Percentiles rank a stretch among this genome's conserved stretches.
phyloP scores from a whole-genome alignment of 257 asterid species.

The Verbena officinalis region DNA sequence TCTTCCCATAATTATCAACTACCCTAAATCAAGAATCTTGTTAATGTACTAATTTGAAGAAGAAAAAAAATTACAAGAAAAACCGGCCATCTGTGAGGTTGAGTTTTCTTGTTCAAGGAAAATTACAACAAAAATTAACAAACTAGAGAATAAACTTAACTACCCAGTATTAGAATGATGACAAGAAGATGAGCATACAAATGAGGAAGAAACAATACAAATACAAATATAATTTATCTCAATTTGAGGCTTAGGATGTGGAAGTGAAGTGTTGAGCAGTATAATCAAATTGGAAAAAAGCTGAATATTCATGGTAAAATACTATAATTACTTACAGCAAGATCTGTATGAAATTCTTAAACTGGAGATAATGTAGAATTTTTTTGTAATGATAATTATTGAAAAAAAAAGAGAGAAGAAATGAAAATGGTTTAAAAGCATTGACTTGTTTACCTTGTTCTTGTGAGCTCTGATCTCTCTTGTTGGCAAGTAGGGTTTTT shows the following conservation, averaged over 20 bases:
- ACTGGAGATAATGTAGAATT: constrained; percentile 31
- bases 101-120: constrained; percentile 32
- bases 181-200: constrained; percentile 3
- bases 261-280: too few relatives aligned
- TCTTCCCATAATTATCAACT: constrained; percentile 55
- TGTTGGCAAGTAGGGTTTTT: constrained; percentile 44
- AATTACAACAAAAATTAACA: constrained; percentile 14
- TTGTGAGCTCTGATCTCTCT: constrained; percentile 21
- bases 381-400: too few relatives aligned
- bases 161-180: constrained; percentile 23
- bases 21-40: not conserved
- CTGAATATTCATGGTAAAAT: constrained; percentile 27
- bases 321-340: constrained; percentile 28
- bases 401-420: not conserved
- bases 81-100: constrained; percentile 2
- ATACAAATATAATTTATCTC: too few relatives aligned
- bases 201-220: not conserved
- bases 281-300: too few relatives aligned
- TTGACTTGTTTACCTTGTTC: constrained; percentile 35
- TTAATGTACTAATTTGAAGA: not conserved
- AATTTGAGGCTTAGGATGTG: too few relatives aligned
- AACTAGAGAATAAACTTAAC: not conserved
- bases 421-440: constrained; percentile 17
- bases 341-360: constrained; percentile 29
- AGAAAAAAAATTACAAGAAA: constrained; percentile 5